Conservation (phyloP, 371 early-diverging fungal species). For the Lichtheimia corymbifera region DNA sequence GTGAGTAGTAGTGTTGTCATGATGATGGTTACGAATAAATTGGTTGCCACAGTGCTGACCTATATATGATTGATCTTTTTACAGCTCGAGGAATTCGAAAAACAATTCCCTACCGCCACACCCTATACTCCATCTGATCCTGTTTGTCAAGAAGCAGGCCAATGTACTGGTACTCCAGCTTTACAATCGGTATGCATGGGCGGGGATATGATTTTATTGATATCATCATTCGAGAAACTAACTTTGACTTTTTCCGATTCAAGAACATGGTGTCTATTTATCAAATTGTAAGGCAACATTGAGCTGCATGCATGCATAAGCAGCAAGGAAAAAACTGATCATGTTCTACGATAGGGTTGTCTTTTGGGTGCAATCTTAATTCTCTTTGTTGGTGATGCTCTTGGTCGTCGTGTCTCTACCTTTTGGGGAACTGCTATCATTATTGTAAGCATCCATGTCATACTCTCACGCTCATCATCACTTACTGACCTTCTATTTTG, state of each 20-base stretch:
- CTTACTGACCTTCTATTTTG: background rate
- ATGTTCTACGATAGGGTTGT: constrained; percentile 8
- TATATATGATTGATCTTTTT: background rate
- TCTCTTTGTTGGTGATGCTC: constrained; percentile 16
- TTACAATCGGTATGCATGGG: constrained; percentile 15
- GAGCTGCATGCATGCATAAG: background rate
- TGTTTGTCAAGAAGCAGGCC: constrained; percentile 7
- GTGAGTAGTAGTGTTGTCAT: constrained; percentile 2
- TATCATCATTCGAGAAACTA: background rate
- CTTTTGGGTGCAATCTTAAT: constrained; percentile 18
- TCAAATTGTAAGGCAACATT: constrained; percentile 15
- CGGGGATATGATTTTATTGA: background rate
- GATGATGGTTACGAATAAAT: background rate
- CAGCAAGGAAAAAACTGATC: background rate
- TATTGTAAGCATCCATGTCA: constrained; percentile 8
- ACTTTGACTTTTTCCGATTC: background rate
- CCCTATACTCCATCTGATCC: constrained; percentile 12
- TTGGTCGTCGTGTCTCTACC: constrained; percentile 18
- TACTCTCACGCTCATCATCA: background rate
- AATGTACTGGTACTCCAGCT: constrained; percentile 18
- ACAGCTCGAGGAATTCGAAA: constrained; percentile 16
- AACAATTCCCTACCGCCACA: constrained; percentile 16
- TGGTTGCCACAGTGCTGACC: too few relatives aligned
- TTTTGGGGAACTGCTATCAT: constrained; percentile 17
- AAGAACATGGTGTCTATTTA: constrained; percentile 23